phyloP scores from a whole-genome alignment of 805 yeast species.

The Metschnikowia aberdeeniae region DNA sequence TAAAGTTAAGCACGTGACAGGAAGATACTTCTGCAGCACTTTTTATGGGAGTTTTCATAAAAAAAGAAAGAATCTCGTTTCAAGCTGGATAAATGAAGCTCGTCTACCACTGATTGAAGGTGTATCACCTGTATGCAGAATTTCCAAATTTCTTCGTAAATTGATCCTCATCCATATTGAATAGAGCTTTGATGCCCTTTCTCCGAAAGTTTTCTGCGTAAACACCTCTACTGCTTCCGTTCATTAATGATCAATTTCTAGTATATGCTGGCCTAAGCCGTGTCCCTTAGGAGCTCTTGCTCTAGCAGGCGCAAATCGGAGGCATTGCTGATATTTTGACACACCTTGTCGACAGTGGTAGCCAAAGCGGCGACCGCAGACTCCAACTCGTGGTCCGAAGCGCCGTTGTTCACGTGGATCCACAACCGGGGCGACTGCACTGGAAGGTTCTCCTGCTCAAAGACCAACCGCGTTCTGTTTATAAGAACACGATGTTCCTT shows the following conservation, averaged over 20 bases:
- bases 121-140: no score
- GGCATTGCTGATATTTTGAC: slow-evolving; percentile 20
- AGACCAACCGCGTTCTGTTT: slow-evolving; percentile 57
- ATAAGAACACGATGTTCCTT: slow-evolving; percentile 53
- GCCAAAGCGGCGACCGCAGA: slow-evolving; percentile 22
- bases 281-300: slow-evolving; percentile 14
- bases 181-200: no score
- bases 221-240: no score
- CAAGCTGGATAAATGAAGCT: no score
- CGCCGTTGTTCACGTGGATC: slow-evolving; percentile 30
- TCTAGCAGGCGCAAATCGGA: slow-evolving; percentile 26
- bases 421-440: slow-evolving; percentile 36
- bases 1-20: no score
- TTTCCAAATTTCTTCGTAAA: no score
- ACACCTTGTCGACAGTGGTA: slow-evolving; percentile 20
- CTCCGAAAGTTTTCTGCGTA: no score
- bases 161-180: no score
- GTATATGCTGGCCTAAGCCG: slow-evolving; percentile 2
- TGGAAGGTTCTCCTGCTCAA: slow-evolving; percentile 51
- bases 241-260: not conserved
- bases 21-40: no score
- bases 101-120: no score
- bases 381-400: slow-evolving; percentile 25
- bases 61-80: no score
- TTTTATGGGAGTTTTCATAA: no score